These are phyloP conservation scores for Nothophytophthora sp. DNA, from an alignment of 352 stramenopile genomes.

Conservation along the genomic window DNA sequence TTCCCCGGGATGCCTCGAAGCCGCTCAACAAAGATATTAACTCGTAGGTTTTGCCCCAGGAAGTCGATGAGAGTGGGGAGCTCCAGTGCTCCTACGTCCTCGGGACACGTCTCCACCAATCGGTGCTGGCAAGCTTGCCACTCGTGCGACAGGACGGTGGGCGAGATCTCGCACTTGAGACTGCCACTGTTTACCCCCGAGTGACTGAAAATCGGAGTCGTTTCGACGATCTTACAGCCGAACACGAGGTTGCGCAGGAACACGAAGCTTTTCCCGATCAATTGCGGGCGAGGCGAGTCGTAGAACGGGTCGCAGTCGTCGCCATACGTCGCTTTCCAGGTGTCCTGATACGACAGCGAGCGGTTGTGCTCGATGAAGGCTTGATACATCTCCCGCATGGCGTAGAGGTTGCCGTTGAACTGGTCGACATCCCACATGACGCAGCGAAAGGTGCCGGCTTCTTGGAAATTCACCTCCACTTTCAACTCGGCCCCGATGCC, in stretches of 20 bases:
- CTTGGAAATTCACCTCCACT: constrained; percentile 80
- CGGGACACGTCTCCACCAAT: constrained; percentile 55
- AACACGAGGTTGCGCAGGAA: constrained; percentile 64
- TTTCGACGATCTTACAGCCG: constrained; percentile 62
- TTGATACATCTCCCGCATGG: constrained; percentile 90
- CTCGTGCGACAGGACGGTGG: constrained; percentile 70
- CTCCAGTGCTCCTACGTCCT: constrained; percentile 35
- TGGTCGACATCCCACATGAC: constrained; percentile 82
- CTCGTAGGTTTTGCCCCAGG: constrained; percentile 52
- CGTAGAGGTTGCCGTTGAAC: constrained; percentile 78
- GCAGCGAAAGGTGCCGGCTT: constrained; percentile 69
- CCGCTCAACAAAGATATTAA: constrained; percentile 51
- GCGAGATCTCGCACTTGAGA: constrained; percentile 60
- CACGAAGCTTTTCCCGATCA: constrained; percentile 77
- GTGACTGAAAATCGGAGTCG: constrained; percentile 60
- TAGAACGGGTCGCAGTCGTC: constrained; percentile 76
- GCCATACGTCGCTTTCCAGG: constrained; percentile 35
- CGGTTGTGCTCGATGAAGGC: constrained; percentile 80
- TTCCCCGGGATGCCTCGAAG: constrained; percentile 70
- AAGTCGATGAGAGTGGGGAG: constrained; percentile 50
- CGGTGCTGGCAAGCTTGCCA: constrained; percentile 72
- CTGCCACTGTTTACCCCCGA: constrained; percentile 34
- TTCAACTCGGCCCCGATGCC: constrained; percentile 69
- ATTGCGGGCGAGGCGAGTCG: constrained; percentile 58
- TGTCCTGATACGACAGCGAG: constrained; percentile 28